These are phyloP conservation scores for Otatea glauca DNA, from an alignment of 176 grass and related monocot species.

Conservation along the genomic window DNA sequence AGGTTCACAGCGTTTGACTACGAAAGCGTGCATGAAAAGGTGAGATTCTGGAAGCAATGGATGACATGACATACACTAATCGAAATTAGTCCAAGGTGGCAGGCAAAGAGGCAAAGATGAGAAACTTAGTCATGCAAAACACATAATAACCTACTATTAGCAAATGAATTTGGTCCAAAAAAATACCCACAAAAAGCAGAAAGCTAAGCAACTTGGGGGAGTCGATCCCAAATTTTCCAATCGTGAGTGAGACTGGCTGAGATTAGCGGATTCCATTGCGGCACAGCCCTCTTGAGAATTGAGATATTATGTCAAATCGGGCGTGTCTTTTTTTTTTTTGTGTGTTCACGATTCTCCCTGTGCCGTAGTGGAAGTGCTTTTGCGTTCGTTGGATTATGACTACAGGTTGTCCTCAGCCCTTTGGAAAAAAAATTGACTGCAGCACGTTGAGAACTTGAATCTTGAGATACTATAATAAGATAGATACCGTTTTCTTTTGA, in stretches of 20 bases:
- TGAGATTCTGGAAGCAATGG: not conserved
- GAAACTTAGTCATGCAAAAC: not conserved
- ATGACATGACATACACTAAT: not conserved
- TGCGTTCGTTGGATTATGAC: not conserved
- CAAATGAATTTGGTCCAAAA: no score
- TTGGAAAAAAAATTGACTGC: not conserved
- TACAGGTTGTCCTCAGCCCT: not conserved
- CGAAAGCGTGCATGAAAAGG: not conserved
- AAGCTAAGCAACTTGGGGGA: not conserved
- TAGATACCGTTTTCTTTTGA: no score
- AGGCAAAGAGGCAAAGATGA: conserved; percentile 7
- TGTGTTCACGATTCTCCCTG: not conserved
- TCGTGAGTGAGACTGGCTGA: not conserved
- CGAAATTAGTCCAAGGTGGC: conserved; percentile 14
- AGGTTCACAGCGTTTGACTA: conserved; percentile 44
- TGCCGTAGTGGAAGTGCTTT: not conserved
- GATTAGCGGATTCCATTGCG: not conserved
- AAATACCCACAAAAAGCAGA: no score
- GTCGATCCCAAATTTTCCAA: conserved; percentile 7
- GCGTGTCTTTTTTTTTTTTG: not conserved
- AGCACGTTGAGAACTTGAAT: not conserved
- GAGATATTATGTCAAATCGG: not conserved
- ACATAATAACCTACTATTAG: no score
- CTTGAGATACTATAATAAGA: no score
- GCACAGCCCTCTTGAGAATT: not conserved